A percentile compares a stretch with the other conserved stretches of the same genome.
Evolutionary conservation across 176 grass and related monocot genomes (phyloP).

Genomic region (Elaeis guineensis): DNA sequence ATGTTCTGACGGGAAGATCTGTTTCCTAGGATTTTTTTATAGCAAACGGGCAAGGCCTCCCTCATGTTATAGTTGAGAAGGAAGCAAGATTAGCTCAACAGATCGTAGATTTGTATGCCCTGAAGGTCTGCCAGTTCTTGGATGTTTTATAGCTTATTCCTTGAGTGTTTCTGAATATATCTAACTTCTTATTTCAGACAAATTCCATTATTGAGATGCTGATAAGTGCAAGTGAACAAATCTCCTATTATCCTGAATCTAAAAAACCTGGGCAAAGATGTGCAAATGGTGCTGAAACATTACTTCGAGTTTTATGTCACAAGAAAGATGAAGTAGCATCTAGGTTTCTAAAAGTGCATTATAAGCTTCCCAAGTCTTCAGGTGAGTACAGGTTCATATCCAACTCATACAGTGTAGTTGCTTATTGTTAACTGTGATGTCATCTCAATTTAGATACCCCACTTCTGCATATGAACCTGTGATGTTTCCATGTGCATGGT

Average conservation of each 20-base stretch:
- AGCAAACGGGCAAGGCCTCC: constrained; percentile 88
- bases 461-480: too few species aligned
- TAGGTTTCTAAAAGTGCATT: constrained; percentile 74
- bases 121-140: constrained; percentile 42
- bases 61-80: constrained; percentile 55
- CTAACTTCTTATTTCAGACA: constrained; percentile 43
- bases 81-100: constrained; percentile 59
- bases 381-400: constrained; percentile 31
- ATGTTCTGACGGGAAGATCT: neutral
- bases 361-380: constrained; percentile 90
- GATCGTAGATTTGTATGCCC: constrained; percentile 65
- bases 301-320: constrained; percentile 90
- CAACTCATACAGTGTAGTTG: neutral
- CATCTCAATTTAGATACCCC: too few species aligned
- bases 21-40: constrained; percentile 78
- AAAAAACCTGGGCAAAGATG: constrained; percentile 29
- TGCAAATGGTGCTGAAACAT: constrained; percentile 61
- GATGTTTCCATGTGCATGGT: too few species aligned
- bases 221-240: constrained; percentile 66
- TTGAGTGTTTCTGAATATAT: constrained; percentile 4
- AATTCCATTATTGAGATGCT: constrained; percentile 68
- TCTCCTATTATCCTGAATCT: constrained; percentile 34
- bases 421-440: neutral
- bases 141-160: neutral
- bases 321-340: constrained; percentile 78